Evolutionary conservation across 2,329 filamentous ascomycete genomes (phyloP).

Genomic region (Verruconis gallopava): DNA sequence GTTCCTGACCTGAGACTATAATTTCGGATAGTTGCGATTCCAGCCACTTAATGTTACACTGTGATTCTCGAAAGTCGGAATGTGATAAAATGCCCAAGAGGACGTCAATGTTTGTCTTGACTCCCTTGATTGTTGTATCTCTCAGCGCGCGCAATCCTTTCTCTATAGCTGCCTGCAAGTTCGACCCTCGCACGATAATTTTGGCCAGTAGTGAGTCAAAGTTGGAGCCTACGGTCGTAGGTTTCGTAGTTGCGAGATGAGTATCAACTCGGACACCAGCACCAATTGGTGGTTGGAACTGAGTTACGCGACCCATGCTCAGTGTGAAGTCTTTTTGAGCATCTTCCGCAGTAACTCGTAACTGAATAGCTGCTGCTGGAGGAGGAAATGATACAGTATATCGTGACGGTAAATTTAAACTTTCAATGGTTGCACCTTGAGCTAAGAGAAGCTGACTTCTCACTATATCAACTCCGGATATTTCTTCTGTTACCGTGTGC

Average conservation of each 20-base stretch:
- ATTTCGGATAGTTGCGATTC: conserved; percentile 34
- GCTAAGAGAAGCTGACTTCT: conserved; percentile 74
- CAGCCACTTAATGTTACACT: conserved; percentile 46
- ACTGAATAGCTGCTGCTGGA: conserved; percentile 37
- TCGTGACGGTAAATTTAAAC: conserved; percentile 21
- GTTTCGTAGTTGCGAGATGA: conserved; percentile 31
- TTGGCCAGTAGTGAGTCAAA: conserved; percentile 50
- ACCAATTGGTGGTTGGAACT: conserved; percentile 42
- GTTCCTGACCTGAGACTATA: conserved; percentile 21
- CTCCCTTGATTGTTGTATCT: conserved; percentile 42
- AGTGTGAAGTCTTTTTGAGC: conserved; percentile 40
- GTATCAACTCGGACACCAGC: conserved; percentile 47
- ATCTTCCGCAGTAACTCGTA: conserved; percentile 46
- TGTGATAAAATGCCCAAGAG: conserved; percentile 41
- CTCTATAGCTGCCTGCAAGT: conserved; percentile 37
- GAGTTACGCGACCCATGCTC: conserved; percentile 46
- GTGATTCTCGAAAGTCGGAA: conserved; percentile 34
- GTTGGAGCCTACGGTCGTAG: conserved; percentile 37
- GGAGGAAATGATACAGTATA: conserved; percentile 22
- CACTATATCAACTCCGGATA: conserved; percentile 67
- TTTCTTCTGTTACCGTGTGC: conserved; percentile 81
- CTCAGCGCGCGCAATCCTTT: conserved; percentile 44
- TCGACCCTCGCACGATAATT: conserved; percentile 41
- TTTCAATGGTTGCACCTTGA: conserved; percentile 33
- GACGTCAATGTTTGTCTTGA: conserved; percentile 45